Evolutionary conservation across 2,329 filamentous ascomycete species (phyloP), one percentile per base, ranked within the genome.

Genomic region (Aspergillus felis): DNA sequence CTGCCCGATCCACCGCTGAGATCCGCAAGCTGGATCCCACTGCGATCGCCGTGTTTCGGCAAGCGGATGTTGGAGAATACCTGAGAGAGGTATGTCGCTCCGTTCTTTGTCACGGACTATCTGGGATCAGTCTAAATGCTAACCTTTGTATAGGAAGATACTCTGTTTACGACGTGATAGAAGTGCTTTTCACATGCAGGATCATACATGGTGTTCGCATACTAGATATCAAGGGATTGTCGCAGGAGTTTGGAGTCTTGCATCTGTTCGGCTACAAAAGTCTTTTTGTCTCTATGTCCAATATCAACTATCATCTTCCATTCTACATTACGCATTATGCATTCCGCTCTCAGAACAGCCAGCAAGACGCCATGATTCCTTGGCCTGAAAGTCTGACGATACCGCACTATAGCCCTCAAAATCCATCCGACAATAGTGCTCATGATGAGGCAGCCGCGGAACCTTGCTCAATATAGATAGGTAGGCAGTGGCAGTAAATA

Each of bases 11-110:
- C 61, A 95, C 91, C 4, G 86, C 88, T 20, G 92, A 97, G 74
- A 87, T 90, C 27, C 83, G 91, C 69, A 84, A 91, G 64, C 74
- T 97, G 66, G 94, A 97, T 62, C 94, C 94, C 0, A 99, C 94
- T 0, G 91, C 88, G 10, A 88, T 97, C 60, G 88, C 91, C 9
- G 88, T 89, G 55, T 97, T 97, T 77, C 83, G 93, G 64, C 94
- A 99, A 78, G 90, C 91, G 0, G 94, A 99, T 79, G 89, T 90
- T 66, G 94, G 94, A 67, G 93, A 97, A 78, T 99, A 96, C 71
- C 80, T 99, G 70, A 86, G 94, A 71, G 93, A 97, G 70, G 79
- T 79, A 65, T 60, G 70, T 64, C 32, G 10, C 46, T 50, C 42
- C 12, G 12, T 56, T 46, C 3, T 35, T 44, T n/a, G 12, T 42